phyloP scores from a whole-genome alignment of 441 rosid genomes.

The Capsella rubella region DNA sequence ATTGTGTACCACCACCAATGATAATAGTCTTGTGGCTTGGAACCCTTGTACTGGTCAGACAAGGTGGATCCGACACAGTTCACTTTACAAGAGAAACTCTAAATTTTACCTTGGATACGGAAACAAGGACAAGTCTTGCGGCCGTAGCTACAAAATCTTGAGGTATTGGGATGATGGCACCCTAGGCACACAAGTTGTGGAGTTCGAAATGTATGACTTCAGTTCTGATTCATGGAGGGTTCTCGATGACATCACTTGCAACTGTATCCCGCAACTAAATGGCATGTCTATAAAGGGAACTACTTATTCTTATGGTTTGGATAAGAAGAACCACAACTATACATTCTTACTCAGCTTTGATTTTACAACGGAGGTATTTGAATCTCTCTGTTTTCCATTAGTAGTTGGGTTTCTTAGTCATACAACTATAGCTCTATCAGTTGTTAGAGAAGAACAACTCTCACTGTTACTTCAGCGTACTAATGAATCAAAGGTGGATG shows the following conservation, averaged over 20 bases:
- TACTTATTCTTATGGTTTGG: neutral
- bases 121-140: neutral
- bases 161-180: neutral
- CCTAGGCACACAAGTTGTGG: neutral
- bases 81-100: neutral
- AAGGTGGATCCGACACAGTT: neutral
- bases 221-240: constrained; percentile 1
- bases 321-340: neutral
- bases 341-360: neutral
- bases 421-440: neutral
- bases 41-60: constrained; percentile 12
- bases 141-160: neutral
- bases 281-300: neutral
- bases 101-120: neutral
- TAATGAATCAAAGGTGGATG: neutral
- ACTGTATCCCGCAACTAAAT: neutral
- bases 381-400: neutral
- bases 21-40: neutral
- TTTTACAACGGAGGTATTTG: neutral
- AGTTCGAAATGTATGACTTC: neutral
- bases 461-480: neutral
- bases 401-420: neutral
- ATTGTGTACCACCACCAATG: neutral
- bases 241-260: neutral
- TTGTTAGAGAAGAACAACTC: neutral